These are phyloP conservation scores for Dothistroma pini DNA, from an alignment of 2,329 filamentous ascomycete genomes.

Conservation along the genomic window DNA sequence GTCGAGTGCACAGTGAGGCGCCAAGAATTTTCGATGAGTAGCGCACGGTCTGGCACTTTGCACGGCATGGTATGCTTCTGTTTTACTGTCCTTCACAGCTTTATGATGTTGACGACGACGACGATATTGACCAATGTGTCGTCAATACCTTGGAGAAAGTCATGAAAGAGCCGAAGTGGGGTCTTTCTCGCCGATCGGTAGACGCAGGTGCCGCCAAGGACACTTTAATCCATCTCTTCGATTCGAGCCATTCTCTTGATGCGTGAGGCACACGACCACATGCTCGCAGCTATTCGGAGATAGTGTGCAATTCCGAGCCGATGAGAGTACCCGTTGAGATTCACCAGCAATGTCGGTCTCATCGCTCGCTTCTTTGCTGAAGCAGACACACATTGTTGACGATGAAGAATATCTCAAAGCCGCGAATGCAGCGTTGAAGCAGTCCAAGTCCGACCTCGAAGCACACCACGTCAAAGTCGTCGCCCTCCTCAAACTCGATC, in stretches of 20 bases:
- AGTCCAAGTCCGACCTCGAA: conserved; percentile 55
- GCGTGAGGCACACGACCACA: neutral
- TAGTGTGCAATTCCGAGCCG: neutral
- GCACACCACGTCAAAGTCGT: conserved; percentile 69
- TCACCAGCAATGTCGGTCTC: conserved; percentile 14
- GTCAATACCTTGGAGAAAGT: no score
- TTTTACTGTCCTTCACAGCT: no score
- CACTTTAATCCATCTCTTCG: no score
- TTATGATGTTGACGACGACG: no score
- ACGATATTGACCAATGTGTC: no score
- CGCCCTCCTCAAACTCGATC: conserved; percentile 76
- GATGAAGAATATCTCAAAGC: conserved; percentile 69
- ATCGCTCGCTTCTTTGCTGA: conserved; percentile 52
- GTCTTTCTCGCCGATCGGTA: no score
- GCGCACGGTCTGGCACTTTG: no score
- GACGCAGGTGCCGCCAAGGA: neutral
- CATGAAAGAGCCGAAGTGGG: no score
- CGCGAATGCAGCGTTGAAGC: conserved; percentile 55
- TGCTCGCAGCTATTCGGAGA: neutral
- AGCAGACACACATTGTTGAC: conserved; percentile 60
- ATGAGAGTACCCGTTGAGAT: conserved; percentile 4
- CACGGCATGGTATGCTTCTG: no score
- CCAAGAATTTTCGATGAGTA: no score
- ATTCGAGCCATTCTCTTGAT: no score
- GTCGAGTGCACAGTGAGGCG: no score